Evolutionary conservation across 768 basidiomycete species (phyloP), one percentile per base, ranked within the genome.

Genomic region (Boletus patriciae): DNA sequence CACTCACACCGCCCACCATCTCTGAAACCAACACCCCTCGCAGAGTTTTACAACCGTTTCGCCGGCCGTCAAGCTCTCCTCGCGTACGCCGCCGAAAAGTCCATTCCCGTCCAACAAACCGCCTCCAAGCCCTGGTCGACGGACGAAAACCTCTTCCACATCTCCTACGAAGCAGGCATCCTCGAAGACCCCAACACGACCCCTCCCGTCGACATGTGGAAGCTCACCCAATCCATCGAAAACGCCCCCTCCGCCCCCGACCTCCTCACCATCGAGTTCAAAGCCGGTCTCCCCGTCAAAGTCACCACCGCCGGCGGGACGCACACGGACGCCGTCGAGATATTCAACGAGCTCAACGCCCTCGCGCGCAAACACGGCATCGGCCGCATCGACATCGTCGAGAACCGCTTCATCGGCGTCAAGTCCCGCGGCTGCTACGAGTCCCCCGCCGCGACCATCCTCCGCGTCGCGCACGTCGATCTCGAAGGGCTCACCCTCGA

Each of bases 351-450:
- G 6, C 85, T 99, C 67, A 99, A 99, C 78, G 79, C 89, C 1
- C 86, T 98, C 58, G 97, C 90, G 36, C 82, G 96, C 62, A 92
- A 91, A 70, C 96, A 99, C 75, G 97, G 95, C 62, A 83, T 99
- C 61, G 96, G 97, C 29, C 86, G 97, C 57, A 90, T 98, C 76
- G 97, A 99, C 73, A 98, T 99, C 67, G 97, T 99, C 69, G 96
- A 99, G 79, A 99, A 99, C 80, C 84, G 97, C 52, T 99, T 97
- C 79, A 98, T 98, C 71, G 97, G 97, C 54, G 97, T 99, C 70
- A 99, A 98, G 76, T 94, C 92, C 46, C 92, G 97, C 33, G 97
- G 97, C n/a, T 99, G 97, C 78, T 99, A 99, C 79, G 97, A 99
- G 75, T 89, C 91, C 2, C 97, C 97, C 16, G 97, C 88, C 6